phyloP scores from a whole-genome alignment of 2,329 filamentous ascomycete genomes.

The Fusarium marasasianum region DNA sequence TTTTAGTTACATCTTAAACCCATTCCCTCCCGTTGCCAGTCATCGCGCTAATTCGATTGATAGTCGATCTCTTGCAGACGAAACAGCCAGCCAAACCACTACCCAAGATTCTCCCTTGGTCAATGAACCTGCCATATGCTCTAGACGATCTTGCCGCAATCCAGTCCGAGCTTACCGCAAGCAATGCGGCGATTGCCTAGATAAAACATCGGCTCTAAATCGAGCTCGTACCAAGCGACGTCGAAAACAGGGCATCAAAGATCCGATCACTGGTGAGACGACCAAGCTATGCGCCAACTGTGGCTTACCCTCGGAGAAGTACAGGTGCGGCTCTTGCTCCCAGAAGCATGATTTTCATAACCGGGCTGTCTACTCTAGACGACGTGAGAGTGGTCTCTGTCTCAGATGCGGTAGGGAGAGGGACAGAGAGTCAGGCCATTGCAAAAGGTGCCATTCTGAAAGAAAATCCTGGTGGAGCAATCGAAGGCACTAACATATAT shows the following conservation, averaged over 20 bases:
- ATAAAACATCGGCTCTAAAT: fast-evolving
- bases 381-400: not conserved
- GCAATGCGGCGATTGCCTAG: not conserved
- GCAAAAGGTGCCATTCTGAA: not conserved
- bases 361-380: fast-evolving
- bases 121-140: not conserved
- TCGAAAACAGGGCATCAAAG: not conserved
- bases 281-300: not conserved
- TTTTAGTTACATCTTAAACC: not conserved
- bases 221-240: not conserved
- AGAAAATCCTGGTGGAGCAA: fast-evolving
- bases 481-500: fast-evolving
- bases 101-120: not conserved
- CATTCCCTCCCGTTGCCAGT: not conserved
- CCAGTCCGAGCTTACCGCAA: not conserved
- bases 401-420: not conserved
- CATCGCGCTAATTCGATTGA: not conserved
- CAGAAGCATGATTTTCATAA: not conserved
- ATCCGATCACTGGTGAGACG: not conserved
- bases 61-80: not conserved
- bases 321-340: not conserved
- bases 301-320: not conserved
- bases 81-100: not conserved
- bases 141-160: not conserved
- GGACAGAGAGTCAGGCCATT: not conserved